A percentile compares a stretch with the other conserved stretches of the same genome.
These are phyloP conservation scores for Alternaria panax DNA, from an alignment of 2,329 filamentous ascomycete genomes.

Conservation along the genomic window DNA sequence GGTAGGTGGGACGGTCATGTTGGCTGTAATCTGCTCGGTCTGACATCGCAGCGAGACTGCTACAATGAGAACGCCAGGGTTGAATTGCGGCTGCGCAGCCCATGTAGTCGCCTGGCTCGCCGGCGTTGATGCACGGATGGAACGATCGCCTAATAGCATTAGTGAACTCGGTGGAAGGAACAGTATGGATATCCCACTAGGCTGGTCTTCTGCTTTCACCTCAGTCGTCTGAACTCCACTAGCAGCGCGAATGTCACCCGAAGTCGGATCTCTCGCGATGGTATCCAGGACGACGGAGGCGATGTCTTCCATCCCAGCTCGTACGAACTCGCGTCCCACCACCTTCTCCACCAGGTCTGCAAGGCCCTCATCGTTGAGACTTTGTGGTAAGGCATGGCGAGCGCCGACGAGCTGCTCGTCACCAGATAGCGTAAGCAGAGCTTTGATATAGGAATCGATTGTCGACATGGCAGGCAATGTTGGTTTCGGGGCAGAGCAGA, in stretches of 20 bases:
- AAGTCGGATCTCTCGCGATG: not conserved
- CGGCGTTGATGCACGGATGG: too few relatives aligned
- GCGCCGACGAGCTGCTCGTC: not conserved
- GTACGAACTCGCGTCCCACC: not conserved
- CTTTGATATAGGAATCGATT: not conserved
- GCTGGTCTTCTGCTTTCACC: not conserved
- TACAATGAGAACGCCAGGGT: not conserved
- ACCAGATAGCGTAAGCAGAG: conserved; percentile 2
- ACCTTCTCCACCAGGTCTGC: not conserved
- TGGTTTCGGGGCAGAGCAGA: not conserved
- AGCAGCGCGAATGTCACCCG: not conserved
- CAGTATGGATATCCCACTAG: not conserved
- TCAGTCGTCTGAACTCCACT: not conserved
- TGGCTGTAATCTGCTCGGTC: not conserved
- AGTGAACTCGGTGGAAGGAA: not conserved
- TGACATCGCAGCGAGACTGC: not conserved
- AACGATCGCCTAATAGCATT: too few relatives aligned
- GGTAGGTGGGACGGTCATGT: not conserved
- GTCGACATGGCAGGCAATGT: not conserved
- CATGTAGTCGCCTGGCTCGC: not conserved
- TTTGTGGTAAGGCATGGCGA: not conserved
- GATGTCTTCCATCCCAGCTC: not conserved
- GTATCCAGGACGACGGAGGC: not conserved
- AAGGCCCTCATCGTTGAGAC: not conserved
- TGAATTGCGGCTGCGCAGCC: not conserved